These are phyloP conservation scores for Polyrhizophydium stewartii DNA, from an alignment of 371 early-diverging fungal genomes.

Conservation along the genomic window DNA sequence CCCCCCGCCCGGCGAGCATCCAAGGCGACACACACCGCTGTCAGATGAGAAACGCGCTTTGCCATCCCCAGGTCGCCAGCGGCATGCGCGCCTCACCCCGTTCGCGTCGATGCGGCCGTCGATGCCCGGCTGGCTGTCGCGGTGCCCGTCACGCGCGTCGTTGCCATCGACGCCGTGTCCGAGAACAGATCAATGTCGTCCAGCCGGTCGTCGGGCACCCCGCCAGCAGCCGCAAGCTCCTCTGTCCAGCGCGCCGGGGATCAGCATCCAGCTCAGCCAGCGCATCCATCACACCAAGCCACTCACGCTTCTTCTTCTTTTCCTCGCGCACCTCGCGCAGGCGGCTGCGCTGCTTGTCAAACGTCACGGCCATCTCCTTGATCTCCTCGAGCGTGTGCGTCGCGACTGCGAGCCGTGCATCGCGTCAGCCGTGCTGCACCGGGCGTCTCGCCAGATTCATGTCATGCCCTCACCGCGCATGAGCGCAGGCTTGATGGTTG, in stretches of 20 bases:
- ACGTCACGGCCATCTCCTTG: slow-evolving; percentile 64
- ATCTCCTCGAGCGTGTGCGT: slow-evolving; percentile 64
- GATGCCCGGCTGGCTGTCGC: not conserved
- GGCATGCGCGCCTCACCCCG: slow-evolving; percentile 27
- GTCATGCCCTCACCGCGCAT: slow-evolving; percentile 46
- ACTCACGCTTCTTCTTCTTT: slow-evolving; percentile 8
- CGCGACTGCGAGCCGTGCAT: slow-evolving; percentile 19
- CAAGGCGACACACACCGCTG: too few relatives aligned
- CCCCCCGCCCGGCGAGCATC: too few relatives aligned
- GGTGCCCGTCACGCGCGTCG: slow-evolving; percentile 58
- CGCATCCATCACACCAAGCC: not conserved
- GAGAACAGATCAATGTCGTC: slow-evolving; percentile 91
- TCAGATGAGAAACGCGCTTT: too few relatives aligned
- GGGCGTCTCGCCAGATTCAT: not conserved
- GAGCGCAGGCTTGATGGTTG: slow-evolving; percentile 70
- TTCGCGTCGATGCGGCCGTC: slow-evolving; percentile 20
- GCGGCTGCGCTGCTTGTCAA: slow-evolving; percentile 50
- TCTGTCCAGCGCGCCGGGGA: not conserved
- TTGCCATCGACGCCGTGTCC: slow-evolving; percentile 88
- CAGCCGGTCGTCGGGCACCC: slow-evolving; percentile 50
- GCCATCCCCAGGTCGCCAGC: not conserved
- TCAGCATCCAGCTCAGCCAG: too few relatives aligned
- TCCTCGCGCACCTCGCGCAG: slow-evolving; percentile 29
- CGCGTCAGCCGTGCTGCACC: too few relatives aligned
- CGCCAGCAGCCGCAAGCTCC: not conserved